Conservation (phyloP, 2,329 filamentous ascomycete genomes). For the Raffaelea deltoideospora region DNA sequence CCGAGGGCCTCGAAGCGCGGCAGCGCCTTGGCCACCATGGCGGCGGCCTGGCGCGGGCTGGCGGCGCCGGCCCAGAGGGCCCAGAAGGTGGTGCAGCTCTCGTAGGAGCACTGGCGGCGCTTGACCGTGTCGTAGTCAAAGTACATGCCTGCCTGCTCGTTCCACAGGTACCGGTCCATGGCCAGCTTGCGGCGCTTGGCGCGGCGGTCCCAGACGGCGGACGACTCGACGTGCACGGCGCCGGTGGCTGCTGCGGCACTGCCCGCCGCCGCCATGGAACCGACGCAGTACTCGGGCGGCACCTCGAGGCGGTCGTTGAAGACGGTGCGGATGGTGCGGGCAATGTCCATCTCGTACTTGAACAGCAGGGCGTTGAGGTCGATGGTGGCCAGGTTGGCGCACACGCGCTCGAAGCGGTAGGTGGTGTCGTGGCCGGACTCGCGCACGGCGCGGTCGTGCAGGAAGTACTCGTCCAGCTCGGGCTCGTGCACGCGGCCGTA, state of each 20-base stretch:
- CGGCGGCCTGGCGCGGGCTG: slow-evolving; percentile 70
- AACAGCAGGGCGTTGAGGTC: slow-evolving; percentile 90
- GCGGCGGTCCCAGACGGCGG: slow-evolving; percentile 78
- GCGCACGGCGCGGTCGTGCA: slow-evolving; percentile 88
- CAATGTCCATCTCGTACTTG: slow-evolving; percentile 94
- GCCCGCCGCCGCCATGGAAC: not conserved
- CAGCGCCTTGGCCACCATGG: slow-evolving; percentile 65
- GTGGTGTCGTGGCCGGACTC: slow-evolving; percentile 96
- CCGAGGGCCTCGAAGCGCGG: slow-evolving; percentile 81
- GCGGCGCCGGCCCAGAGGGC: slow-evolving; percentile 89
- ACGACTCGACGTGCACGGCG: slow-evolving; percentile 60
- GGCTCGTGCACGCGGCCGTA: slow-evolving; percentile 60
- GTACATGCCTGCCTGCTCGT: slow-evolving; percentile 84
- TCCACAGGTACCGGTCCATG: slow-evolving; percentile 91
- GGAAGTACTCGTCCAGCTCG: slow-evolving; percentile 85
- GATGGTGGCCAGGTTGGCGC: slow-evolving; percentile 79
- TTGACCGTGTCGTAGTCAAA: slow-evolving; percentile 90
- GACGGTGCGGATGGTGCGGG: slow-evolving; percentile 65
- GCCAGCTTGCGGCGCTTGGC: slow-evolving; percentile 69
- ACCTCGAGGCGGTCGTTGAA: slow-evolving; percentile 76
- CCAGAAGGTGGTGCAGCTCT: slow-evolving; percentile 92
- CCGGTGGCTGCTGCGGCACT: slow-evolving; percentile 20
- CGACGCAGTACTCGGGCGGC: slow-evolving; percentile 68
- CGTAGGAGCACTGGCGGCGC: slow-evolving; percentile 68
- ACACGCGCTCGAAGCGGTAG: slow-evolving; percentile 79